Percentiles rank a stretch among this genome's conserved stretches.
phyloP scores from a whole-genome alignment of 2,329 filamentous ascomycete genomes.

The Oidium heveae region DNA sequence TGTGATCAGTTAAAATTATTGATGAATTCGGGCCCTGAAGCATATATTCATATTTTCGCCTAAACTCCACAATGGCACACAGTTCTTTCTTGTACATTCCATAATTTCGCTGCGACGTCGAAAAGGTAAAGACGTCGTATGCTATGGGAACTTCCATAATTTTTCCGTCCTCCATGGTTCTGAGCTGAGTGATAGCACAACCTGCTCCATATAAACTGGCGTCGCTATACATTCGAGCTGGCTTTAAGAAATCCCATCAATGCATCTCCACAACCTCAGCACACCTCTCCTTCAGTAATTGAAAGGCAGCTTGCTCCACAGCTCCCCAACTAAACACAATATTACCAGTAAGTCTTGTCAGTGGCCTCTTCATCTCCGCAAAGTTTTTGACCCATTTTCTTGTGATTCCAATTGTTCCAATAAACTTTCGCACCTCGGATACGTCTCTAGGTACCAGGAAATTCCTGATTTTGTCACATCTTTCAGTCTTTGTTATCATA shows the following conservation, averaged over 20 bases:
- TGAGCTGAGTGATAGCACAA: neutral
- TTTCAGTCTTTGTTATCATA: neutral
- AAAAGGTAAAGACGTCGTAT: no score
- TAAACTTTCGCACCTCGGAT: neutral
- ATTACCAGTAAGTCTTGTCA: constrained; percentile 1
- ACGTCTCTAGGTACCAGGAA: neutral
- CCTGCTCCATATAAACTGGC: neutral
- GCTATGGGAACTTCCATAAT: neutral
- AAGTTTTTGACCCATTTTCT: neutral
- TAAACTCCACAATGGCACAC: neutral
- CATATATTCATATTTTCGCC: neutral
- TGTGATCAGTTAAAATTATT: neutral
- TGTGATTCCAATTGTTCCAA: neutral
- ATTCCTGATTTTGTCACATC: neutral
- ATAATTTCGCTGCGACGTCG: no score
- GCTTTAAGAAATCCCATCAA: neutral
- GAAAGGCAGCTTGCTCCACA: neutral
- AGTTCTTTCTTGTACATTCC: no score
- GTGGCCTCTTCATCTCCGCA: neutral
- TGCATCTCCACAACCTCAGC: neutral
- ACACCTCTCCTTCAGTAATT: neutral
- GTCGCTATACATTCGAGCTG: neutral
- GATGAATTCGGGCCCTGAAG: neutral
- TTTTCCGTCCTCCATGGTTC: neutral
- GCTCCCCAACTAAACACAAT: neutral